Percentiles rank a stretch among this genome's conserved stretches.
Conservation (phyloP, 345 rosid genomes). For the sweet orange (Citrus sinensis) region DNA sequence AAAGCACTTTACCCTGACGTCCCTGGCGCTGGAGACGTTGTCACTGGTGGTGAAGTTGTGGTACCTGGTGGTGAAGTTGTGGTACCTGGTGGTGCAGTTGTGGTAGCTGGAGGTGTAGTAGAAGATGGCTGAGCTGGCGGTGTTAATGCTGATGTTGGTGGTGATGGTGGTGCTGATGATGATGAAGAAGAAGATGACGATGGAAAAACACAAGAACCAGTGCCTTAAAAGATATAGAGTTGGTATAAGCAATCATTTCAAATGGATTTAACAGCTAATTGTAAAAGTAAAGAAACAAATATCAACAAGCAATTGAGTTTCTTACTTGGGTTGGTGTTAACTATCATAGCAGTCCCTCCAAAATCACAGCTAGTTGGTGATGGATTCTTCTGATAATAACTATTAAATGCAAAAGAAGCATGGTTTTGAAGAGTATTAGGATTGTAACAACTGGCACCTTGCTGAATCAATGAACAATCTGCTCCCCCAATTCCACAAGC, state of each 20-base stretch:
- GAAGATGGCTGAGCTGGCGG: conserved; percentile 39
- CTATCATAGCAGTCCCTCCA: conserved; percentile 66
- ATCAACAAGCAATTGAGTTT: neutral
- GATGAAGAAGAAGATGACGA: conserved; percentile 42
- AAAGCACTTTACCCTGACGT: conserved; percentile 35
- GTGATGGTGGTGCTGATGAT: conserved; percentile 27
- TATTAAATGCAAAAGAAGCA: conserved; percentile 92
- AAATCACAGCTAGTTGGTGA: conserved; percentile 81
- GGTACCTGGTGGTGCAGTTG: conserved; percentile 1
- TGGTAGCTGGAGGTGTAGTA: conserved; percentile 24
- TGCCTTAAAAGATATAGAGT: conserved; percentile 39
- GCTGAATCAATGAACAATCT: conserved; percentile 86
- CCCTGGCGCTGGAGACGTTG: conserved; percentile 40
- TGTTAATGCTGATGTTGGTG: conserved; percentile 44
- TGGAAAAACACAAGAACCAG: conserved; percentile 74
- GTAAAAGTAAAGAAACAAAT: neutral
- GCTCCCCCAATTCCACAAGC: conserved; percentile 90
- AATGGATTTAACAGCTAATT: neutral
- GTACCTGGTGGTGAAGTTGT: neutral
- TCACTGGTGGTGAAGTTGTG: conserved; percentile 5
- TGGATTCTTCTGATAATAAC: conserved; percentile 88
- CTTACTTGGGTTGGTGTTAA: conserved; percentile 82
- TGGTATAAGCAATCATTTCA: neutral
- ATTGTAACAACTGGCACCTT: conserved; percentile 74
- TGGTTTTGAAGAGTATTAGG: conserved; percentile 71